Evolutionary conservation across 2,329 filamentous ascomycete genomes (phyloP).

Genomic region (Talaromyces piceae): DNA sequence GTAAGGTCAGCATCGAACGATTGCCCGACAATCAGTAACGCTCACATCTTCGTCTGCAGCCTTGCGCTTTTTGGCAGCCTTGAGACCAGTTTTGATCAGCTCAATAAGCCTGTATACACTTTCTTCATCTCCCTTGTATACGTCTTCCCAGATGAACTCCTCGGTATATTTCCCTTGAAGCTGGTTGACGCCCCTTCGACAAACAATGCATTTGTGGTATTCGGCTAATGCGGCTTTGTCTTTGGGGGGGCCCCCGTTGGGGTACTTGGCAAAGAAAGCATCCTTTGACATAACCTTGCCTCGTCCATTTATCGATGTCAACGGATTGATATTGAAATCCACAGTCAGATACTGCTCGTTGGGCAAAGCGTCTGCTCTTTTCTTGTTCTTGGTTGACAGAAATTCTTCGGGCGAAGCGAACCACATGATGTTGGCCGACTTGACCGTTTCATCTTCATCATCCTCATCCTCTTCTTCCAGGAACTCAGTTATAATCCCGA

Average conservation of each 20-base stretch:
- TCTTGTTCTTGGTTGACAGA: conserved; percentile 66
- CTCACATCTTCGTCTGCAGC: conserved; percentile 32
- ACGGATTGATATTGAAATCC: conserved; percentile 76
- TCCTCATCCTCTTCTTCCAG: conserved; percentile 64
- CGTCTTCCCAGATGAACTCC: conserved; percentile 84
- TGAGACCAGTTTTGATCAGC: conserved; percentile 57
- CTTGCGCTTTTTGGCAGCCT: conserved; percentile 55
- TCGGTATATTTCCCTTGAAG: conserved; percentile 85
- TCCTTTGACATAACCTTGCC: conserved; percentile 69
- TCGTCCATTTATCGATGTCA: conserved; percentile 84
- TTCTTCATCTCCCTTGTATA: conserved; percentile 61
- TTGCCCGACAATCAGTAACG: not conserved
- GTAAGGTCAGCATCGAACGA: conserved; percentile 7
- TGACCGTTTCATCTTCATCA: conserved; percentile 45
- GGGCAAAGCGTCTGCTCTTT: conserved; percentile 69
- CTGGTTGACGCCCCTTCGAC: conserved; percentile 80
- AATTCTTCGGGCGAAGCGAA: conserved; percentile 81
- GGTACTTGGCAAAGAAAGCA: conserved; percentile 61
- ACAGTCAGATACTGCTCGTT: conserved; percentile 91
- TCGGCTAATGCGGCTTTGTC: conserved; percentile 54
- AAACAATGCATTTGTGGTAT: conserved; percentile 81
- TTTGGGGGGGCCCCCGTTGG: conserved; percentile 66
- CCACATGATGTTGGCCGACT: conserved; percentile 88
- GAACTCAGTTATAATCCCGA: conserved; percentile 81
- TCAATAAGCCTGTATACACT: conserved; percentile 60